Conservation (phyloP, 163 green algal genomes). For the Prototheca wickerhamii region DNA sequence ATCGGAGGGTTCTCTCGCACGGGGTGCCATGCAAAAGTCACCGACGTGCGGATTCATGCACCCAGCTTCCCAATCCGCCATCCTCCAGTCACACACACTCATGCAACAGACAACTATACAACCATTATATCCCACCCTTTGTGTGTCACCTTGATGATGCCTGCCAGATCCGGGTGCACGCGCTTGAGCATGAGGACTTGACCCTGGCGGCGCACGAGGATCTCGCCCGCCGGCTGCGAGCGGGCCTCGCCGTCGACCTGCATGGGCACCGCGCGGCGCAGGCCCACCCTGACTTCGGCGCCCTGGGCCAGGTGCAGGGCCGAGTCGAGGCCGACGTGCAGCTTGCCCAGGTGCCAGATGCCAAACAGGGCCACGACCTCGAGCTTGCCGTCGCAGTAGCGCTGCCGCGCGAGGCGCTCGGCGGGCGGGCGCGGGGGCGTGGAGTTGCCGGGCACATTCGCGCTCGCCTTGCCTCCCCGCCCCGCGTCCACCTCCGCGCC, state of each 20-base stretch:
- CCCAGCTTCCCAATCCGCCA: too few relatives aligned
- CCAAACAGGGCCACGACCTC: conserved; percentile 51
- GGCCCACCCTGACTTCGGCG: conserved; percentile 33
- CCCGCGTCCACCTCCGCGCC: conserved; percentile 21
- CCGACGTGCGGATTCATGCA: neutral
- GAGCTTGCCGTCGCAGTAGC: neutral
- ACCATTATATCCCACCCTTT: neutral
- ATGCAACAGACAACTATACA: neutral
- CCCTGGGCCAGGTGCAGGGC: conserved; percentile 59
- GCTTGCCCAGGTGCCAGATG: conserved; percentile 56
- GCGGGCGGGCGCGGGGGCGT: neutral
- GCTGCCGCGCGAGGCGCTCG: neutral
- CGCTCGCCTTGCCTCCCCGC: neutral
- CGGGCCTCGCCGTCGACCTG: conserved; percentile 78
- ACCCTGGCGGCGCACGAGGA: conserved; percentile 6
- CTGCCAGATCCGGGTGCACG: conserved; percentile 11
- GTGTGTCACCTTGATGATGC: neutral
- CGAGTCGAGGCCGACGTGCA: conserved; percentile 60
- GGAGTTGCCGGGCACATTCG: too few relatives aligned
- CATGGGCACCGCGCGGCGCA: conserved; percentile 42
- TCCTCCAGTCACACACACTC: too few relatives aligned
- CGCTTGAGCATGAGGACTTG: conserved; percentile 50
- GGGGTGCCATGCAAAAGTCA: neutral
- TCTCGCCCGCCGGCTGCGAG: conserved; percentile 33
- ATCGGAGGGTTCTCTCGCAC: too few relatives aligned